phyloP scores from a whole-genome alignment of 73 alveolate species.

The Paramecium caudatum region DNA sequence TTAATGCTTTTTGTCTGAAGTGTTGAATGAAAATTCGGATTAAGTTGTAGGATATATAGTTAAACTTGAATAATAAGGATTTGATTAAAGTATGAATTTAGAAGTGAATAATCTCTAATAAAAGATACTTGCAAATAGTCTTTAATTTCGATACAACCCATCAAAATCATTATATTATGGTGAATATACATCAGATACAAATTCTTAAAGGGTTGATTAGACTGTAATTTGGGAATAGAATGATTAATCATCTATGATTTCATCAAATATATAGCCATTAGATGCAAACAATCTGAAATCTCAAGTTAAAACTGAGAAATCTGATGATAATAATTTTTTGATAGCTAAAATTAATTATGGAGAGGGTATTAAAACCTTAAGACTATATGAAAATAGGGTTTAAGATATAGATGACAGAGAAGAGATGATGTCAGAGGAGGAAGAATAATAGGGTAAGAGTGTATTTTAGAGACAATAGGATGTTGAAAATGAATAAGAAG shows the following conservation, averaged over 20 bases:
- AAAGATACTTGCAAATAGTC: neutral
- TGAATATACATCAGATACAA: conserved; percentile 11
- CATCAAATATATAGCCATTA: neutral
- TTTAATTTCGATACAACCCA: conserved; percentile 26
- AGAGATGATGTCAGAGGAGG: conserved; percentile 64
- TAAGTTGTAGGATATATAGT: conserved; percentile 47
- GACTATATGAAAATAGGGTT: conserved; percentile 51
- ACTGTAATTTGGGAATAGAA: conserved; percentile 62
- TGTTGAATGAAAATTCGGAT: conserved; percentile 31
- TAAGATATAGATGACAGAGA: conserved; percentile 64
- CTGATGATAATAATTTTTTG: neutral
- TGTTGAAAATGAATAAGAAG: conserved; percentile 48
- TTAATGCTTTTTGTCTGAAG: conserved; percentile 22
- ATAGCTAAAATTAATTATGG: conserved; percentile 1
- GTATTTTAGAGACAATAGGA: conserved; percentile 50
- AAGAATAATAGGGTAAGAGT: conserved; percentile 44
- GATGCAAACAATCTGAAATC: neutral
- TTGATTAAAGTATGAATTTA: neutral
- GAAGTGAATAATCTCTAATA: neutral
- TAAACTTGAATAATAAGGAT: conserved; percentile 2
- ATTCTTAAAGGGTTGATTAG: conserved; percentile 50
- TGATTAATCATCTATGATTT: conserved; percentile 50
- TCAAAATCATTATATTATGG: conserved; percentile 21
- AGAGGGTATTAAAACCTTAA: conserved; percentile 53
- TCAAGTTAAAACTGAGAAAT: conserved; percentile 3